Evolutionary conservation across 2,329 filamentous ascomycete species (phyloP).

Genomic region (Colletotrichum truncatum): DNA sequence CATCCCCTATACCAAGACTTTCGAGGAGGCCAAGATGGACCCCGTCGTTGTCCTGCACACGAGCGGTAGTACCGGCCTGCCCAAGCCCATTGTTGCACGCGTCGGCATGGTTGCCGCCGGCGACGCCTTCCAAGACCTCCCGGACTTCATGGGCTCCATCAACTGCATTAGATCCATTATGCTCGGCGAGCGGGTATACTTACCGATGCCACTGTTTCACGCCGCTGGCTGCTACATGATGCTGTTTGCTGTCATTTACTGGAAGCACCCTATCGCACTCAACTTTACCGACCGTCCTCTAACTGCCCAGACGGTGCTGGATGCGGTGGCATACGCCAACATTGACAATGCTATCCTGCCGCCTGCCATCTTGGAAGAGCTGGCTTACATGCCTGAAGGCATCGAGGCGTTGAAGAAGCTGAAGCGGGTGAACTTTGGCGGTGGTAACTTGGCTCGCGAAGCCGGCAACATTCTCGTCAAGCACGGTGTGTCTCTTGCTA

Average conservation of each 20-base stretch:
- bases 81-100: constrained; percentile 52
- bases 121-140: constrained; percentile 37
- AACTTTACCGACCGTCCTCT: constrained; percentile 44
- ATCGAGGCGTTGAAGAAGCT: constrained; percentile 43
- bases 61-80: constrained; percentile 55
- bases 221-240: constrained; percentile 42
- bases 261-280: constrained; percentile 38
- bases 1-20: constrained; percentile 51
- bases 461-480: constrained; percentile 48
- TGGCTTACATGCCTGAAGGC: constrained; percentile 43
- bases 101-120: constrained; percentile 48
- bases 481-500: constrained; percentile 43
- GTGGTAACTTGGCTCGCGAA: constrained; percentile 46
- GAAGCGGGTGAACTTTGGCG: constrained; percentile 45
- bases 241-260: constrained; percentile 40
- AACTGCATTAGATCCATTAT: constrained; percentile 9
- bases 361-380: constrained; percentile 53
- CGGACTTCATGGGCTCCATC: constrained; percentile 16
- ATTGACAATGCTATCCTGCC: constrained; percentile 42
- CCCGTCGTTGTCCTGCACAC: constrained; percentile 54
- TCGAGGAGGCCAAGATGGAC: constrained; percentile 51
- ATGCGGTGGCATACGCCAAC: constrained; percentile 39
- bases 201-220: constrained; percentile 49
- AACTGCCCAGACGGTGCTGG: constrained; percentile 42
- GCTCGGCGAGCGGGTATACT: constrained; percentile 1